Base-by-base conservation (phyloP, 2,329 filamentous ascomycete genomes). In the Graphilbum ipis-grandicollis region DNA sequence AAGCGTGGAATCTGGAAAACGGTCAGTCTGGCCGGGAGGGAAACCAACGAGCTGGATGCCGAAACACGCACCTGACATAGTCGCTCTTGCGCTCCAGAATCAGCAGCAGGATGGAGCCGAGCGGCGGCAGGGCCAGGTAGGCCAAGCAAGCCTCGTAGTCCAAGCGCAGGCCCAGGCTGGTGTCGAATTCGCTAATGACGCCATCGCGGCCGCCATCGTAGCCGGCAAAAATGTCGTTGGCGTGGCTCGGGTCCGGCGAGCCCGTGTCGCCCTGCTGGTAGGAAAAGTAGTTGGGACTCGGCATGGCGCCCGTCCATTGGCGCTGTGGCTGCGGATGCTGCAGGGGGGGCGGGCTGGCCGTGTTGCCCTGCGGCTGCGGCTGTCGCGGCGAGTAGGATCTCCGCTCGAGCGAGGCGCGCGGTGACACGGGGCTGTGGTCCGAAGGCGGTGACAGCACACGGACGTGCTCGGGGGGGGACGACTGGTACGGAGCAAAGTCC, bases 401-500 rank as follows among this genome's bases (percentile, higher is more conserved):
- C 56, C 58, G 56, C 65, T 74, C 56, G 63, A 75, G 57, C 54
- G 79, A 71, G 46, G 64, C 56, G 46, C 62, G 71, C 18, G 70
- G 69, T 21, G 68, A 72, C 9, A 59, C 48, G 37, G 52, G 46
- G 41, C 50, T 50, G 44, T 60, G 58, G 34, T n/a, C 31, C 39
- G 55, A 59, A 10, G 75, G 68, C 36, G 85, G 83, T 17, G 83
- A 92, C 53, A 85, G 68, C 36, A 79, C 75, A 50, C 88, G 82
- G 47, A 75, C 73, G 48, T 79, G 69, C 61, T 96, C 86, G 9
- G 90, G 90, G 14, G 80, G 79, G 34, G 79, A 79, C 56, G 88
- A 88, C 63, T 96, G 90, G 60, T 96, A 98, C 28, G 90, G 90
- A 33, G 90, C 90, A 56, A 96, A 98, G 62, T 94, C 82, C 81